Conservation (phyloP, 2,329 filamentous ascomycete species). For the Diaporthe velutina region DNA sequence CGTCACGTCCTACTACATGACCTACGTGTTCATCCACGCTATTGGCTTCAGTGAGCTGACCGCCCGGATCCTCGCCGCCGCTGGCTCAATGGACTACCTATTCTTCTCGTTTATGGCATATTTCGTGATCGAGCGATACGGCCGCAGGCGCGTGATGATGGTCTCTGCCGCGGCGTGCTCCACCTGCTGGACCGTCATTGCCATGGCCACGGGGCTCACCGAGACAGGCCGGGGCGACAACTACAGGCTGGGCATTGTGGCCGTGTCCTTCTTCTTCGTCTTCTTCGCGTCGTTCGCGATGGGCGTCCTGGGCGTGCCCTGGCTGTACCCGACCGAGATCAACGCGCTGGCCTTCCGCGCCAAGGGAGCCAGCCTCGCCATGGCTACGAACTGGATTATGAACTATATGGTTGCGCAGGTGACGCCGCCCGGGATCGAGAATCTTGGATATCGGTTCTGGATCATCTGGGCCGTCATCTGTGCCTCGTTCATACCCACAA, state of each 20-base stretch:
- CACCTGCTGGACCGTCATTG: slow-evolving; percentile 43
- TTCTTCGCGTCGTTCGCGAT: slow-evolving; percentile 49
- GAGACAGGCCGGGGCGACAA: slow-evolving; percentile 40
- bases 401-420: slow-evolving; percentile 52
- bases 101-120: slow-evolving; percentile 41
- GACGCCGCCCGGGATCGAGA: slow-evolving; percentile 52
- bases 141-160: slow-evolving; percentile 48
- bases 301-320: slow-evolving; percentile 44
- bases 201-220: slow-evolving; percentile 41
- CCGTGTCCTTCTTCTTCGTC: slow-evolving; percentile 48
- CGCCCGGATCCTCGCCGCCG: slow-evolving; percentile 57
- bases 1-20: slow-evolving; percentile 41
- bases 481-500: slow-evolving; percentile 55
- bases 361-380: slow-evolving; percentile 49
- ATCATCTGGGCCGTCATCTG: slow-evolving; percentile 63
- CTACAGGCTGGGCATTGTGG: slow-evolving; percentile 42
- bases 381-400: slow-evolving; percentile 51
- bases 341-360: slow-evolving; percentile 52
- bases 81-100: slow-evolving; percentile 56
- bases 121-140: slow-evolving; percentile 49
- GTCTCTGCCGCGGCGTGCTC: slow-evolving; percentile 42
- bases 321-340: slow-evolving; percentile 49
- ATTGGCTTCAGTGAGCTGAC: slow-evolving; percentile 47
- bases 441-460: slow-evolving; percentile 63
- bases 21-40: slow-evolving; percentile 57